phyloP scores from a whole-genome alignment of 2,329 filamentous ascomycete species.

The Penicillium sp. region DNA sequence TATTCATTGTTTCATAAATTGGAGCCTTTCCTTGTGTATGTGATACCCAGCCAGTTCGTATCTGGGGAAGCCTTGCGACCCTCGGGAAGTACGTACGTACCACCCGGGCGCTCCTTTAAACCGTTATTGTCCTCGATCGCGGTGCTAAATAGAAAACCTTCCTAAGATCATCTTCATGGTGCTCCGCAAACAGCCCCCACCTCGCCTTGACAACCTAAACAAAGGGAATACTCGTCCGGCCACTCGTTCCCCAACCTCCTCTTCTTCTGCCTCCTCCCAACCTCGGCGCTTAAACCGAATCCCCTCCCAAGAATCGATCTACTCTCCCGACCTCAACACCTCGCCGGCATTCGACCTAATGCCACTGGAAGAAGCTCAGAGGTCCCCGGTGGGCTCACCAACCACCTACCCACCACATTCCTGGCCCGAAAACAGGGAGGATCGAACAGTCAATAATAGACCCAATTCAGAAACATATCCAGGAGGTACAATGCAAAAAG shows the following conservation, averaged over 20 bases:
- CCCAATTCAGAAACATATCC: slow-evolving; percentile 8
- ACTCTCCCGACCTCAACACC: slow-evolving; percentile 39
- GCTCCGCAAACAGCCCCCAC: slow-evolving; percentile 40
- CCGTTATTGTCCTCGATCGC: not conserved
- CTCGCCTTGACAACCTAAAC: slow-evolving; percentile 34
- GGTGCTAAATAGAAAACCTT: not conserved
- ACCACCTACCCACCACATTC: slow-evolving; percentile 29
- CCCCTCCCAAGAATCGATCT: slow-evolving; percentile 34
- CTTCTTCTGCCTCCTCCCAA: slow-evolving; percentile 28
- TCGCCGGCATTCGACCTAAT: slow-evolving; percentile 40
- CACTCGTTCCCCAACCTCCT: slow-evolving; percentile 36
- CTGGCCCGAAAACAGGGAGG: slow-evolving; percentile 34
- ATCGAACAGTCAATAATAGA: slow-evolving; percentile 13
- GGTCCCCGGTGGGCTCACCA: slow-evolving; percentile 33
- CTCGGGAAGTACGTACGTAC: not conserved
- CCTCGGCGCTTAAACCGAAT: slow-evolving; percentile 28
- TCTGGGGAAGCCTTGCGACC: slow-evolving; percentile 3
- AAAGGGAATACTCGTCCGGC: slow-evolving; percentile 31
- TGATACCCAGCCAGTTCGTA: not conserved
- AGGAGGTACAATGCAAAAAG: slow-evolving; percentile 2
- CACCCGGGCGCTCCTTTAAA: not conserved
- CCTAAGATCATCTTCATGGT: slow-evolving; percentile 34
- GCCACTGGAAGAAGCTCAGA: slow-evolving; percentile 39
- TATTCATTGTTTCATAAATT: not conserved
- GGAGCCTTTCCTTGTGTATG: not conserved